A percentile compares a stretch with the other conserved stretches of the same genome.
phyloP scores from a whole-genome alignment of 257 asterid species.

The Solanum raphanifolium region DNA sequence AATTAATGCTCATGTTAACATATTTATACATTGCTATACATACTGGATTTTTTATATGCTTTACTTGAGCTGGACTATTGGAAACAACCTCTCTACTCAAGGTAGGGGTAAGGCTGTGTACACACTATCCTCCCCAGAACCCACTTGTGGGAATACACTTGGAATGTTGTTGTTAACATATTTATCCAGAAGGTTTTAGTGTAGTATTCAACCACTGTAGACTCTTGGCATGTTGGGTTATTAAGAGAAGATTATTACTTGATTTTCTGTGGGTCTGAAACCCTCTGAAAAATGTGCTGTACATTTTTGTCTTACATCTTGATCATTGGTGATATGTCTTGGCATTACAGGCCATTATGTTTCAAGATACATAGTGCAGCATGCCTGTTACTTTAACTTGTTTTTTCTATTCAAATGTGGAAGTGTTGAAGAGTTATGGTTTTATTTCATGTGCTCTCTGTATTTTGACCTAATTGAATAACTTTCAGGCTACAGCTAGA shows the following conservation, averaged over 20 bases:
- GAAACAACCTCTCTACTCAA: neutral
- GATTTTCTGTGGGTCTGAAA: neutral
- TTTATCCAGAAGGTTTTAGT: neutral
- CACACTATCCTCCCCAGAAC: neutral
- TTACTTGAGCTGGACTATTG: neutral
- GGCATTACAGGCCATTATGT: neutral
- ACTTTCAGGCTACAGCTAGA: constrained; percentile 54
- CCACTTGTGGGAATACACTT: neutral
- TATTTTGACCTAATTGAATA: neutral
- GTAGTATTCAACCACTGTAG: neutral
- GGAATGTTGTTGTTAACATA: neutral
- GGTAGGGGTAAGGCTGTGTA: neutral
- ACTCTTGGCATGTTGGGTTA: neutral
- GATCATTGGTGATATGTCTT: neutral
- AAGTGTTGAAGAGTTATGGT: neutral
- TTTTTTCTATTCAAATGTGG: neutral
- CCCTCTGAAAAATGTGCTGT: neutral
- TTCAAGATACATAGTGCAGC: neutral
- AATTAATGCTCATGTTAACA: neutral
- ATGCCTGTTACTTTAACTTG: neutral
- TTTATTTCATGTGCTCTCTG: constrained; percentile 3
- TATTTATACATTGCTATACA: neutral
- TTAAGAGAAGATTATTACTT: neutral
- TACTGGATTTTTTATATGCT: neutral
- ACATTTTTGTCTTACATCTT: neutral